These are phyloP conservation scores for Diaporthe helianthi DNA, from an alignment of 2,329 filamentous ascomycete species.

Conservation along the genomic window DNA sequence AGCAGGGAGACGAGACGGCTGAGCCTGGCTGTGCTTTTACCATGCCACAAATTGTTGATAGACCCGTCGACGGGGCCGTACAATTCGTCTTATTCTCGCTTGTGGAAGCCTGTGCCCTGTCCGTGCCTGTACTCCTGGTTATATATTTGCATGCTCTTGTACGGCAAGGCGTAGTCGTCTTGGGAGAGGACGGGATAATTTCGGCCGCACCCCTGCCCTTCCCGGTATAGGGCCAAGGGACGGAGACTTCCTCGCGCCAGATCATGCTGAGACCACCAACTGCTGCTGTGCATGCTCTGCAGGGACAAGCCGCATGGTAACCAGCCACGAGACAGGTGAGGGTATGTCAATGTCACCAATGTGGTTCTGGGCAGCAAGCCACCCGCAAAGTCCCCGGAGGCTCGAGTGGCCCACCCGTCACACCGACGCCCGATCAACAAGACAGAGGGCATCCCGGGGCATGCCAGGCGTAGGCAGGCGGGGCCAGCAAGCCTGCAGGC, in stretches of 20 bases:
- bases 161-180: constrained; percentile 5
- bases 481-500: too few species aligned
- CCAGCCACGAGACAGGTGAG: constrained; percentile 1
- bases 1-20: constrained; percentile 11
- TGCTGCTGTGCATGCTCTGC: constrained; percentile 4
- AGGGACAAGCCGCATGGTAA: constrained; percentile 28
- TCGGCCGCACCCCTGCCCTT: constrained; percentile 11
- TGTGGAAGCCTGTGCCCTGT: constrained; percentile 15
- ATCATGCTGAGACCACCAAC: constrained; percentile 12
- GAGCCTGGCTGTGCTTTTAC: constrained; percentile 10
- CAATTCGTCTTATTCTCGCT: constrained; percentile 13
- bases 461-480: not conserved
- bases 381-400: constrained; percentile 6
- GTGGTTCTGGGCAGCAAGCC: constrained; percentile 6
- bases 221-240: not conserved
- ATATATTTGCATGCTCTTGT: not conserved
- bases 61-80: not conserved
- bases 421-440: constrained; percentile 19
- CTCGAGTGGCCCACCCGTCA: constrained; percentile 9
- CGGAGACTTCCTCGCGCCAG: constrained; percentile 18
- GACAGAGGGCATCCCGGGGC: constrained; percentile 1
- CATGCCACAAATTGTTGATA: not conserved
- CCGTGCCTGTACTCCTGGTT: not conserved
- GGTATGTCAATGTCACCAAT: not conserved
- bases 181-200: not conserved